Conservation (phyloP, 1,284 basidiomycete genomes). For the Apiotrichum gamsii region DNA sequence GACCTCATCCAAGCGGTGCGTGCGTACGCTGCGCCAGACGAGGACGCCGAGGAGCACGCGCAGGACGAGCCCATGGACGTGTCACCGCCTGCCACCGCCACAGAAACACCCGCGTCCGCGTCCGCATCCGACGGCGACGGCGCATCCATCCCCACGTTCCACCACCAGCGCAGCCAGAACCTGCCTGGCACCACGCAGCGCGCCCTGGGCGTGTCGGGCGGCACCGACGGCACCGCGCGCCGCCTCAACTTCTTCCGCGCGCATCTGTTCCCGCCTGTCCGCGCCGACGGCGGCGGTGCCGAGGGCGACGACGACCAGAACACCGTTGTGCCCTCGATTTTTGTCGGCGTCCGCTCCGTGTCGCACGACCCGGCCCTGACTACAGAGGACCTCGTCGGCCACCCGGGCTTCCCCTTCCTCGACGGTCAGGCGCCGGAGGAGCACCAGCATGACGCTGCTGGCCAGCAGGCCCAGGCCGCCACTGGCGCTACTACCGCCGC, state of each 20-base stretch:
- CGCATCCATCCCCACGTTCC: constrained; percentile 27
- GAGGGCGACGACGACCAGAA: constrained; percentile 17
- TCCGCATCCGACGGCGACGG: not conserved
- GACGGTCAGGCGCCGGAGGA: constrained; percentile 30
- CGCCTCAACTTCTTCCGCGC: constrained; percentile 48
- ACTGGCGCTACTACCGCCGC: not conserved
- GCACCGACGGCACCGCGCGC: constrained; percentile 26
- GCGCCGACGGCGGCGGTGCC: constrained; percentile 5
- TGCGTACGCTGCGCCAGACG: constrained; percentile 28
- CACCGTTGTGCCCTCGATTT: constrained; percentile 41
- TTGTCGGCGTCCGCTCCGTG: constrained; percentile 43
- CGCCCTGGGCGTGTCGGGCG: constrained; percentile 24
- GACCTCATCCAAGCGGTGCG: constrained; percentile 40
- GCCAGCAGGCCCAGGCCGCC: not conserved
- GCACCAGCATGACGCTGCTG: too few species aligned
- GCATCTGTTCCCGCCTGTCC: constrained; percentile 39
- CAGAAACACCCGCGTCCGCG: not conserved
- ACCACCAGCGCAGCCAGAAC: constrained; percentile 34
- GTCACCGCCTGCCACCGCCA: not conserved
- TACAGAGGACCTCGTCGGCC: constrained; percentile 35
- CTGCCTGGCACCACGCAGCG: constrained; percentile 5
- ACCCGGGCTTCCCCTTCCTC: constrained; percentile 38
- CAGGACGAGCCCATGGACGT: not conserved
- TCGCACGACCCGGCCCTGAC: constrained; percentile 33
- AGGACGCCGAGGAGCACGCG: constrained; percentile 1